phyloP scores from a whole-genome alignment of 305 asterid species.

The Fraxinus greggii region DNA sequence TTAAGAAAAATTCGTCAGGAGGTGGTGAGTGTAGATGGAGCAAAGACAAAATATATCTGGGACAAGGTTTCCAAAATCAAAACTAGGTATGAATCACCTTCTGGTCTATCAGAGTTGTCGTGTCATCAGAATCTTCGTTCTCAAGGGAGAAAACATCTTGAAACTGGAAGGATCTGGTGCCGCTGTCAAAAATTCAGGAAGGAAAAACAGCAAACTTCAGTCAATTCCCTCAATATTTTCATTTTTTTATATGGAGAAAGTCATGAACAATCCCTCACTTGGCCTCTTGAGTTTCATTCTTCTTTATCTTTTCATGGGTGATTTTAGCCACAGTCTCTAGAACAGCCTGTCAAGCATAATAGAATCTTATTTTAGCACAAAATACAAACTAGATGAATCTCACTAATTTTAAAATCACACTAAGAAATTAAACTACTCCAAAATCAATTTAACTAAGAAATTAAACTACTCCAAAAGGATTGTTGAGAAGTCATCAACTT shows the following conservation, averaged over 20 bases:
- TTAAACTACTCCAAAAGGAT: not conserved
- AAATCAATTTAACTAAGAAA: constrained; percentile 5
- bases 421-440: constrained; percentile 7
- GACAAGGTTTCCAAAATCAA: constrained; percentile 2
- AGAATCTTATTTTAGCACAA: constrained; percentile 21
- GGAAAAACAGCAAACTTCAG: constrained; percentile 14
- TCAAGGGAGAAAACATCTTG: constrained; percentile 78
- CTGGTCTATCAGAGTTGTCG: constrained; percentile 72
- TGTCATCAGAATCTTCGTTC: constrained; percentile 71
- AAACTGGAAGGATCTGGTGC: constrained; percentile 67
- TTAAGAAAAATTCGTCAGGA: constrained; percentile 22
- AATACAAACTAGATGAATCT: not conserved
- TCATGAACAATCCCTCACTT: constrained; percentile 50
- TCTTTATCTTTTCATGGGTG: constrained; percentile 78
- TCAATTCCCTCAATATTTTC: constrained; percentile 17
- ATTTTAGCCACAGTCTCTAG: constrained; percentile 90
- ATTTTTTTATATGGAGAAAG: not conserved
- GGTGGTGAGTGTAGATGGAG: constrained; percentile 14
- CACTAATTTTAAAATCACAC: constrained; percentile 1
- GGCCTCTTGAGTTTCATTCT: constrained; percentile 72
- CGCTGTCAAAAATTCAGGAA: constrained; percentile 40
- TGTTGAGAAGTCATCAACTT: not conserved
- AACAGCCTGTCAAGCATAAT: constrained; percentile 60
- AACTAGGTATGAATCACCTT: constrained; percentile 40
- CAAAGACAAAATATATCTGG: constrained; percentile 10